Percentiles rank a stretch among this genome's conserved stretches.
These are phyloP conservation scores for Acanthamoeba polyphaga DNA, from an alignment of 208 protist genomes.

Conservation along the genomic window DNA sequence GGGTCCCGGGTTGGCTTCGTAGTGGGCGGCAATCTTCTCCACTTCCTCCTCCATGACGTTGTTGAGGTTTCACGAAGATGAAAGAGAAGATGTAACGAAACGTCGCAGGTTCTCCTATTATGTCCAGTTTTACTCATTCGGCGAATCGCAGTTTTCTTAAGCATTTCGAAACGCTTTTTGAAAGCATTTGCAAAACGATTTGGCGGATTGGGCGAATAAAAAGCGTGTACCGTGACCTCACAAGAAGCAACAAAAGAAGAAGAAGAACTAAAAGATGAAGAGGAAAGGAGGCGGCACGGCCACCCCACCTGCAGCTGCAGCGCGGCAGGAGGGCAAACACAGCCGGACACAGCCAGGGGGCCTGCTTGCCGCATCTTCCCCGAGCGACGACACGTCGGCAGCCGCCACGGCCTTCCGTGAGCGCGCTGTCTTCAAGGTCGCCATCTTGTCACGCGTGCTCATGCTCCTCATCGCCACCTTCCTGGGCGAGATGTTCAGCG, in stretches of 20 bases:
- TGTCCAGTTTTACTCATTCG: too few relatives aligned
- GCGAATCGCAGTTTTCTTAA: too few relatives aligned
- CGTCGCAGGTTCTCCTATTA: too few relatives aligned
- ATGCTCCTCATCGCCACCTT: neutral
- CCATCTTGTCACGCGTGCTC: constrained; percentile 10
- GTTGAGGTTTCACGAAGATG: too few relatives aligned
- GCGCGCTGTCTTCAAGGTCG: neutral
- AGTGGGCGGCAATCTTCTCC: too few relatives aligned
- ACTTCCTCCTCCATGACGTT: too few relatives aligned
- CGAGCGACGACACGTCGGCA: neutral
- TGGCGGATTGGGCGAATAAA: too few relatives aligned
- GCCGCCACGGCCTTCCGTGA: neutral
- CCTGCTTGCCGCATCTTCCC: neutral
- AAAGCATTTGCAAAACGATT: neutral
- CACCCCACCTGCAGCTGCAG: too few relatives aligned
- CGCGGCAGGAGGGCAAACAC: neutral
- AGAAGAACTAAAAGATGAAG: neutral
- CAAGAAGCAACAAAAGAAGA: neutral
- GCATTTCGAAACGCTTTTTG: neutral
- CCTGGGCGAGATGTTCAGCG: neutral
- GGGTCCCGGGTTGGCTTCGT: too few relatives aligned
- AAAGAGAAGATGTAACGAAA: too few relatives aligned
- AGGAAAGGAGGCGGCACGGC: neutral
- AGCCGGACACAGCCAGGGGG: neutral
- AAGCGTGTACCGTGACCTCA: neutral